Percentiles rank a stretch among this genome's conserved stretches.
phyloP scores from a whole-genome alignment of 2,329 filamentous ascomycete species.

The Cercospora brassicicola region DNA sequence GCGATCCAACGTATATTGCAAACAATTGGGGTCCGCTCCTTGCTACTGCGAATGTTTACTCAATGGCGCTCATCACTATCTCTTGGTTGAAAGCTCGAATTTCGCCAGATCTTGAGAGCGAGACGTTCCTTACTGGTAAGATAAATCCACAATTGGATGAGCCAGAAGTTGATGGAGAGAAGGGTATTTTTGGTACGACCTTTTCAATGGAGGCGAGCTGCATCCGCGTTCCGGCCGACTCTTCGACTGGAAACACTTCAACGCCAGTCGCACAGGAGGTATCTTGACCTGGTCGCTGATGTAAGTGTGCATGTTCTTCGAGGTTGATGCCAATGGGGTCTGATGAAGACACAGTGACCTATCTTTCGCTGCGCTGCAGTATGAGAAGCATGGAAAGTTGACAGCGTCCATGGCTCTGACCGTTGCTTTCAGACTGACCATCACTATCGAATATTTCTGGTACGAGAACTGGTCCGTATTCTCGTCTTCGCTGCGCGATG shows the following conservation, averaged over 20 bases:
- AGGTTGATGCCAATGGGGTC: neutral
- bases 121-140: neutral
- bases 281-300: neutral
- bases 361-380: neutral
- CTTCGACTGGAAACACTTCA: neutral
- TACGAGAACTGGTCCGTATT: neutral
- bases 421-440: neutral
- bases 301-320: neutral
- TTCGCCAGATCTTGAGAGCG: neutral
- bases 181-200: neutral
- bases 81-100: neutral
- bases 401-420: neutral
- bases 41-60: neutral
- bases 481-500: neutral
- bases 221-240: neutral
- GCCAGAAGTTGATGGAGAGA: neutral
- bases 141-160: neutral
- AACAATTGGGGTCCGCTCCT: neutral
- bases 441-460: neutral
- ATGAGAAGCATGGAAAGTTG: neutral
- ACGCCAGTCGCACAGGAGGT: neutral
- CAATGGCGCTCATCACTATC: neutral
- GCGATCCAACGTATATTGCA: neutral
- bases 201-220: neutral
- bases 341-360: neutral